phyloP scores from a whole-genome alignment of 352 stramenopile species.

The Plasmopara viticola region DNA sequence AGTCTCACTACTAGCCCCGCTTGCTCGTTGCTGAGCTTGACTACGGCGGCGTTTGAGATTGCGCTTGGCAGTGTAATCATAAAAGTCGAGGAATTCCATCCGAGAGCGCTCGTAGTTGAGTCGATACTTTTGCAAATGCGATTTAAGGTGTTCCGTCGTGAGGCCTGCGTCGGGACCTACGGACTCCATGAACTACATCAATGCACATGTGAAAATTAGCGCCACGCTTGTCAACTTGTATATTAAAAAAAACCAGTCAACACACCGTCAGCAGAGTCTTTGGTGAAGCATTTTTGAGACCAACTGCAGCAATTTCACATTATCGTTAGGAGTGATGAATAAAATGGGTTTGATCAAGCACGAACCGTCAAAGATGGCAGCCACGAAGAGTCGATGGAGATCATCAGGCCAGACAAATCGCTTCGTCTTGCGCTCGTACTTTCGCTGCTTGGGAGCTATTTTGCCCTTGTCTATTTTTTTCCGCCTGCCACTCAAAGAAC shows the following conservation, averaged over 20 bases:
- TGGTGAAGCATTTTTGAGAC: slow-evolving; percentile 81
- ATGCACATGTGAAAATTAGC: slow-evolving; percentile 8
- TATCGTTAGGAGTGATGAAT: slow-evolving; percentile 1
- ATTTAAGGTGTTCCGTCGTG: slow-evolving; percentile 85
- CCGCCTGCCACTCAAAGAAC: slow-evolving; percentile 8
- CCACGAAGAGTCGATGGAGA: slow-evolving; percentile 82
- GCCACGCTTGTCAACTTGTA: background rate
- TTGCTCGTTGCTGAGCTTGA: slow-evolving; percentile 27
- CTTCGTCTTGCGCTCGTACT: slow-evolving; percentile 86
- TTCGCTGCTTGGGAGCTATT: slow-evolving; percentile 45
- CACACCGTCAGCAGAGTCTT: slow-evolving; percentile 71
- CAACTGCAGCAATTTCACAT: slow-evolving; percentile 39
- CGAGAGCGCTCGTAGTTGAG: slow-evolving; percentile 84
- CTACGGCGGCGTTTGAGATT: slow-evolving; percentile 49
- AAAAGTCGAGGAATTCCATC: slow-evolving; percentile 81
- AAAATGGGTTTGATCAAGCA: background rate
- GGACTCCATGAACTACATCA: slow-evolving; percentile 55
- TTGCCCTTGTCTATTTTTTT: slow-evolving; percentile 24
- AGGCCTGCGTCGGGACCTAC: slow-evolving; percentile 50
- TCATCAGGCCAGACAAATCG: slow-evolving; percentile 86
- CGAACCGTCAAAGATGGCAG: slow-evolving; percentile 82
- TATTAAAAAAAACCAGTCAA: slow-evolving; percentile 1
- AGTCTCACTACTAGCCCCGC: slow-evolving; percentile 26
- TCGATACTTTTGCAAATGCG: slow-evolving; percentile 85
- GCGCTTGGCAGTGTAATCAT: slow-evolving; percentile 67